phyloP scores from a whole-genome alignment of 495 filamentous ascomycete genomes.

The Xylaria curta region DNA sequence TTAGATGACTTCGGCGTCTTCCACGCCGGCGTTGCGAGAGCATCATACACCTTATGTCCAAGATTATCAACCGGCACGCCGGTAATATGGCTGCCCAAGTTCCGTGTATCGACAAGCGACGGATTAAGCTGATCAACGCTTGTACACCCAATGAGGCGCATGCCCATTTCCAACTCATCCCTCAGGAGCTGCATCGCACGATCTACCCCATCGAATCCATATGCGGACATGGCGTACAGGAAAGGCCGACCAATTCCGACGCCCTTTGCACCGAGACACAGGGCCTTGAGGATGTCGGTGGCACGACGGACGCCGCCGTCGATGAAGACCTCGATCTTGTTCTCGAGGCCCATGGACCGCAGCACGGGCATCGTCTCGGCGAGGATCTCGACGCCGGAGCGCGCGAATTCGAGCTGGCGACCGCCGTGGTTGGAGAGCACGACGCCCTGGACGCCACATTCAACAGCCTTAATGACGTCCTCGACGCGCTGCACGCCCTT shows the following conservation, averaged over 20 bases:
- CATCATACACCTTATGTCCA: slow-evolving; percentile 49
- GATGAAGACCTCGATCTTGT: slow-evolving; percentile 86
- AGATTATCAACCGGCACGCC: slow-evolving; percentile 72
- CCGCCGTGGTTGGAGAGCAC: slow-evolving; percentile 98
- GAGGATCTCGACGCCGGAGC: slow-evolving; percentile 89
- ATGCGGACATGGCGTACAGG: slow-evolving; percentile 94
- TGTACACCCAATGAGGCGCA: slow-evolving; percentile 86
- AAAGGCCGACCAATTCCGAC: slow-evolving; percentile 96
- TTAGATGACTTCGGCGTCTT: slow-evolving; percentile 44
- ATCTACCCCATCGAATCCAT: slow-evolving; percentile 86
- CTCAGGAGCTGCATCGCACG: slow-evolving; percentile 93
- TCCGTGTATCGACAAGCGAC: slow-evolving; percentile 76
- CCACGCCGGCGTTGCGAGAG: slow-evolving; percentile 51
- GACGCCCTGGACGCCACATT: slow-evolving; percentile 85
- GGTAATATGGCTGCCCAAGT: slow-evolving; percentile 71
- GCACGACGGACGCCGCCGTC: slow-evolving; percentile 90
- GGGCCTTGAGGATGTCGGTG: slow-evolving; percentile 94
- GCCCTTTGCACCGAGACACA: slow-evolving; percentile 90
- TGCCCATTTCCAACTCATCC: slow-evolving; percentile 99
- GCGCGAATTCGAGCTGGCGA: slow-evolving; percentile 92
- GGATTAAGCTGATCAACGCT: slow-evolving; percentile 79
- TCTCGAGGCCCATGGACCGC: slow-evolving; percentile 78
- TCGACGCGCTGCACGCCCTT: slow-evolving; percentile 97
- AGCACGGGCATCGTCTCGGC: slow-evolving; percentile 97
- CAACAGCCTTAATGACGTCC: slow-evolving; percentile 86